phyloP scores from a whole-genome alignment of 2,329 filamentous ascomycete genomes.

The Aureobasidium sp. region DNA sequence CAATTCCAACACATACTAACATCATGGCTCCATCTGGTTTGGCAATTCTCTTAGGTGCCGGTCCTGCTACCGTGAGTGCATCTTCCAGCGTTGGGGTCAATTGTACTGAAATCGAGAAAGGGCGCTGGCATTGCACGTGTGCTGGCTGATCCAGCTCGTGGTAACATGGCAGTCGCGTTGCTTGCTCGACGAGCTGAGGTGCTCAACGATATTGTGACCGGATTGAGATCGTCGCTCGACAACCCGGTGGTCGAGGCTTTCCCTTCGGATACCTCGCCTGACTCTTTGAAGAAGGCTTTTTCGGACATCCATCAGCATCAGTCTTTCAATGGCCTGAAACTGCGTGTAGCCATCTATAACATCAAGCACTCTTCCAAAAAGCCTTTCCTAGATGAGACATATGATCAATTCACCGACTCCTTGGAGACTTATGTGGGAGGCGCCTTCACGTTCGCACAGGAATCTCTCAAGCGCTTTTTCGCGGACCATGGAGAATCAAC shows the following conservation, averaged over 20 bases:
- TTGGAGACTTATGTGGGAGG: slow-evolving; percentile 49
- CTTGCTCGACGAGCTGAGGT: slow-evolving; percentile 45
- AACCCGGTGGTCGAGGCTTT: slow-evolving; percentile 46
- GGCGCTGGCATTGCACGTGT: slow-evolving; percentile 52
- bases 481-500: slow-evolving; percentile 44
- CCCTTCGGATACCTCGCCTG: slow-evolving; percentile 44
- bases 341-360: slow-evolving; percentile 49
- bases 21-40: slow-evolving; percentile 30
- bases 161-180: slow-evolving; percentile 50
- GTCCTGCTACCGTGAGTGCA: slow-evolving; percentile 36
- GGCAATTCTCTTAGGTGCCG: slow-evolving; percentile 47
- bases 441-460: slow-evolving; percentile 50
- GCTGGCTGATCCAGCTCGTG: slow-evolving; percentile 44
- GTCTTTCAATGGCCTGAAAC: slow-evolving; percentile 44
- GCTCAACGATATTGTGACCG: slow-evolving; percentile 37
- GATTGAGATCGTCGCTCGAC: slow-evolving; percentile 36
- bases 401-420: slow-evolving; percentile 42
- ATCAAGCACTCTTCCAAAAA: slow-evolving; percentile 51
- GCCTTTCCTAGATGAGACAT: slow-evolving; percentile 49
- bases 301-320: slow-evolving; percentile 42
- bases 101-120: slow-evolving; percentile 23
- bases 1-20: neutral
- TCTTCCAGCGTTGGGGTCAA: neutral
- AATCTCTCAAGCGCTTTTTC: slow-evolving; percentile 46
- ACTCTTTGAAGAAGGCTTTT: slow-evolving; percentile 44